Evolutionary conservation across 2,329 filamentous ascomycete genomes (phyloP).

Genomic region (Pestalotiopsis sp.): DNA sequence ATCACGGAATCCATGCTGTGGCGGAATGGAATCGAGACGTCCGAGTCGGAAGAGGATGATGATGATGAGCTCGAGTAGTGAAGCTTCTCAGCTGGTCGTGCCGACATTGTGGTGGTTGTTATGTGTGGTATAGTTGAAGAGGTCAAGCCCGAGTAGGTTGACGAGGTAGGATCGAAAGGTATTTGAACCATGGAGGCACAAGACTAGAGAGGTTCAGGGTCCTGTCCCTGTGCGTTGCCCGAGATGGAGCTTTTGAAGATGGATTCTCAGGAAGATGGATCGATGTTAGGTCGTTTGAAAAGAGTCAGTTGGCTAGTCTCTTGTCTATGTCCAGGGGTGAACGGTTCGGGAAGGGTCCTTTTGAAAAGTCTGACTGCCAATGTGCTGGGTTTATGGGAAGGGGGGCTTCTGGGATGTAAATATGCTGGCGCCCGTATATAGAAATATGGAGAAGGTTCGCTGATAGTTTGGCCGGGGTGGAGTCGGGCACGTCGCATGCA

Average conservation of each 20-base stretch:
- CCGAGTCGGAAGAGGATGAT: constrained; percentile 40
- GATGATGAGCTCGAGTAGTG: constrained; percentile 42
- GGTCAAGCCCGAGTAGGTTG: background rate
- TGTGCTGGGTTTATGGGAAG: background rate
- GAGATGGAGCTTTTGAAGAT: background rate
- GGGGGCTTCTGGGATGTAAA: background rate
- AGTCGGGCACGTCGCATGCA: constrained; percentile 10
- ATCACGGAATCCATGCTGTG: constrained; percentile 53
- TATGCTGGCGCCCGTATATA: constrained; percentile 10
- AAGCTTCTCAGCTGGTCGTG: constrained; percentile 35
- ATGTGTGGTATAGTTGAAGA: background rate
- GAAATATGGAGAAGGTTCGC: constrained; percentile 13
- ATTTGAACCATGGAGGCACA: background rate
- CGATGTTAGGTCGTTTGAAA: background rate
- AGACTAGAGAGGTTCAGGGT: background rate
- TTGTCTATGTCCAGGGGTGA: background rate
- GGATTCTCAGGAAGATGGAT: background rate
- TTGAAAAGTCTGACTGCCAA: constrained; percentile 3
- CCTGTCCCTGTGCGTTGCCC: background rate
- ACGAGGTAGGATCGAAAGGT: background rate
- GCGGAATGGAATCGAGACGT: constrained; percentile 40
- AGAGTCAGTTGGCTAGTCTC: background rate
- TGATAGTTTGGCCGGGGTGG: constrained; percentile 5
- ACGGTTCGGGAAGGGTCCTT: constrained; percentile 12
- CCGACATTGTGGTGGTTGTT: constrained; percentile 28